Evolutionary conservation across 495 filamentous ascomycete genomes (phyloP), one percentile per base, ranked within the genome.

Genomic region (Halenospora varia): DNA sequence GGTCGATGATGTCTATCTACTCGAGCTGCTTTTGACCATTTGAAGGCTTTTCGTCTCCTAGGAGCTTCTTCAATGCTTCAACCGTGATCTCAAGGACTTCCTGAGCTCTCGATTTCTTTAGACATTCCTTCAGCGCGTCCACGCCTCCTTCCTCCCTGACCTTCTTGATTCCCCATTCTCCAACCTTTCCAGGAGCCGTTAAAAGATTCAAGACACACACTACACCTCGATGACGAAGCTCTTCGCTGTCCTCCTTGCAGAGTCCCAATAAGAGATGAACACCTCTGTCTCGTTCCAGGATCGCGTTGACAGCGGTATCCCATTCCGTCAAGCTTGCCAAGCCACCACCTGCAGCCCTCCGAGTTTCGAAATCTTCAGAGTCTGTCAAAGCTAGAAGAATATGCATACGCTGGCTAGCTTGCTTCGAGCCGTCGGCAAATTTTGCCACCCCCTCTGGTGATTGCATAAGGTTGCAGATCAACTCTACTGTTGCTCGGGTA

Each of bases 401-500:
- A 63, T 93, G 87, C 51, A 97, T 68, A 18, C 92, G 77, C 53
- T 90, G 86, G 1, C 73, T 75, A 1, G 77, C 55, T 82, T 75
- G 9, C 77, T 77, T 19, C 2, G 20, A 24, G 8, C 84, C 86
- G 49, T 88, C 88, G 0, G 86, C 89, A 61, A 91, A 96, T 45
- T 88, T 80, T 39, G 85, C 78, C 10, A 91, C 71, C 2, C 90
- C 89, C 2, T 82, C 72, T n/a, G 89, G 82, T 48, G 81, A 84
- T 53, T 87, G 86, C 72, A 92, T 88, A 48, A 98, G 76, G 64
- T 98, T 98, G 73, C 94, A 98, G 47, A 97, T 74, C 17, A 98
- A 78, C 72, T 98, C 92, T 25, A 88, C 87, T 1, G 89, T 82
- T 13, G 92, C 94, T 11, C 92, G 88, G 46, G 88, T 87, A 46